Evolutionary conservation across 2,329 filamentous ascomycete species (phyloP).

Genomic region (Aphanoascus verrucosus): DNA sequence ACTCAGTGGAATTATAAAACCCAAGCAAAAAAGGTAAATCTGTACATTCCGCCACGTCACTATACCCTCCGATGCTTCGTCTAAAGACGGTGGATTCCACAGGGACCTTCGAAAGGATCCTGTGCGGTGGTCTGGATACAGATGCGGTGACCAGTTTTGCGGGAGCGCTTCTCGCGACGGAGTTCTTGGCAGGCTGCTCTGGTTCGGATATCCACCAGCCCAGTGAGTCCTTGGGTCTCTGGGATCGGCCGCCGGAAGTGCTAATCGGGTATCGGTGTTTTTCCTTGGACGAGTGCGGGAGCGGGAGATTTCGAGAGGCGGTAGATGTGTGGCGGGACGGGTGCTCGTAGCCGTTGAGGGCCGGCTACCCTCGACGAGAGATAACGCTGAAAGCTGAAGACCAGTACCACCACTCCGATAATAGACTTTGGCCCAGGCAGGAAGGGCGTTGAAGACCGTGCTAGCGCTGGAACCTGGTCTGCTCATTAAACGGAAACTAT

Average conservation of each 20-base stretch:
- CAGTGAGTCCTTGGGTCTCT: constrained; percentile 37
- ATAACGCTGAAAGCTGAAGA: constrained; percentile 37
- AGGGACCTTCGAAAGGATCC: constrained; percentile 45
- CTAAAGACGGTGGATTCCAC: constrained; percentile 64
- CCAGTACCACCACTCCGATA: constrained; percentile 56
- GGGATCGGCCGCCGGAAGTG: constrained; percentile 22
- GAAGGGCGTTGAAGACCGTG: constrained; percentile 34
- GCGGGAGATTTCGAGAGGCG: constrained; percentile 23
- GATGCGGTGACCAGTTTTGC: constrained; percentile 63
- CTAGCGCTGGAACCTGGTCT: constrained; percentile 38
- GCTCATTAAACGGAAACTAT: constrained; percentile 27
- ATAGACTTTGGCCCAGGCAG: constrained; percentile 50
- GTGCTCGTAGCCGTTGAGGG: constrained; percentile 26
- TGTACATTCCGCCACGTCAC: constrained; percentile 62
- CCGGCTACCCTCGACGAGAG: constrained; percentile 25
- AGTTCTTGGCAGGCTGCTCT: constrained; percentile 13
- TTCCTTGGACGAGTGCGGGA: constrained; percentile 22
- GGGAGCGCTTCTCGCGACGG: constrained; percentile 38
- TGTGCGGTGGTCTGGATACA: constrained; percentile 53
- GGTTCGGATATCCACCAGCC: constrained; percentile 19
- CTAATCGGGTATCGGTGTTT: constrained; percentile 14
- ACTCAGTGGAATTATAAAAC: constrained; percentile 68
- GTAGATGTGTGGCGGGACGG: constrained; percentile 22
- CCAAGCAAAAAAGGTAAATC: constrained; percentile 61
- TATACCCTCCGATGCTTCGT: constrained; percentile 51